Evolutionary conservation across 768 basidiomycete genomes (phyloP).

Genomic region (Cystofilobasidium macerans): DNA sequence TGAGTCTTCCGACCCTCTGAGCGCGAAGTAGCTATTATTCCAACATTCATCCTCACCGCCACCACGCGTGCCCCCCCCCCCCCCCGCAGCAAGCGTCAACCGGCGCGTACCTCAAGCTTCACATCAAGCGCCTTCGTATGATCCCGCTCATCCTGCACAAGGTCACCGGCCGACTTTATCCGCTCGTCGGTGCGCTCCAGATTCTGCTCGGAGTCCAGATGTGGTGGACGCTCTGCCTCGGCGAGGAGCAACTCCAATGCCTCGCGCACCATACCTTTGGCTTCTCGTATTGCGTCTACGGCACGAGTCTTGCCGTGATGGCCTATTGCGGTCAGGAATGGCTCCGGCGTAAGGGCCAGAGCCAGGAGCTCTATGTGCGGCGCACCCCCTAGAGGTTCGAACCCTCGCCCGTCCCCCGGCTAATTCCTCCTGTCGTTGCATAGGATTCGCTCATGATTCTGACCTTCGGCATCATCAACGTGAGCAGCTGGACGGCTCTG

Average conservation of each 20-base stretch:
- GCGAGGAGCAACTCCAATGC: slow-evolving; percentile 24
- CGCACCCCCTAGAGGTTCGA: neutral
- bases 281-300: slow-evolving; percentile 13
- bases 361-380: slow-evolving; percentile 24
- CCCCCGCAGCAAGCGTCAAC: slow-evolving; percentile 49
- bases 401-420: neutral
- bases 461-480: slow-evolving; percentile 26
- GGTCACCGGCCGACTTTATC: slow-evolving; percentile 21
- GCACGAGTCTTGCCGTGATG: slow-evolving; percentile 13
- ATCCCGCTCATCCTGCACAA: slow-evolving; percentile 10
- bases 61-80: neutral
- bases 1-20: neutral
- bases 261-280: slow-evolving; percentile 25
- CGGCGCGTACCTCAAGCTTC: slow-evolving; percentile 84
- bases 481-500: neutral
- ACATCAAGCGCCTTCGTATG: slow-evolving; percentile 48
- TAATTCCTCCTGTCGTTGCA: too few species aligned
- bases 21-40: neutral
- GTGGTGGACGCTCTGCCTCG: slow-evolving; percentile 15
- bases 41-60: neutral
- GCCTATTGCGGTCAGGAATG: slow-evolving; percentile 11
- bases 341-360: slow-evolving; percentile 9
- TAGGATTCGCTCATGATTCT: slow-evolving; percentile 27
- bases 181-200: slow-evolving; percentile 19
- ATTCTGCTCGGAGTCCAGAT: slow-evolving; percentile 17